Base-by-base conservation (phyloP, 2,329 filamentous ascomycete species). In the Ceratocystis cacaofunesta region DNA sequence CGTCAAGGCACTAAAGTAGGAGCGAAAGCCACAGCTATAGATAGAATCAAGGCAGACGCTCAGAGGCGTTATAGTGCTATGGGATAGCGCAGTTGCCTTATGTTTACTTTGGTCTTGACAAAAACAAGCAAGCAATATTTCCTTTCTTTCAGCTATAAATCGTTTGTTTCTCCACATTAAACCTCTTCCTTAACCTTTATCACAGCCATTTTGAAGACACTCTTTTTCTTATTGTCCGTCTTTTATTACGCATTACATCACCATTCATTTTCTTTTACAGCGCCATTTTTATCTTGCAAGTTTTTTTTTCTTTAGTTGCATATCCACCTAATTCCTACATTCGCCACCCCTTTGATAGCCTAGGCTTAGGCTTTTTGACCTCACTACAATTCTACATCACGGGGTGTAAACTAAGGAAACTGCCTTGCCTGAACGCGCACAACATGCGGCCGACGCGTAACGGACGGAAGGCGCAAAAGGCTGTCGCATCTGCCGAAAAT, bases 381-480 rank as follows among this genome's bases (percentile, higher is more conserved):
- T 36, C 17, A 22, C 17, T n/a, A 36, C 15, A 15, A 8, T 36
- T 10, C 5, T 58, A 15, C 7, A 58, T 36, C 25, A 15, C 52
- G 12, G 5, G 19, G 30, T 10, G 22, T 19, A 46, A n/a, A 52
- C 7, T 48, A 22, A 32, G 43, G 58, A 36, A 65, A 58, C 63
- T 67, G 41, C 50, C 60, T 15, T 19, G 19, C 48, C 36, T 32
- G 25, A 48, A 67, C 66, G 66, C 63, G 66, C 22, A 30, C 63
- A 65, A 50, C 10, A 67, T 67, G 66, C 57, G 25, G 48, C 46
- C 63, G 61, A 67, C 66, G 66, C 66, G 66, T 67, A 63, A 50
- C 19, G 41, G 17, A 25, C 58, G 60, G 61, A 67, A 63, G 66
- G 58, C 66, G 63, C 60, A 57, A 50, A 36, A 48, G 63, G 30